Conservation (phyloP, 2,329 filamentous ascomycete species). For the Exserohilum rostratum region DNA sequence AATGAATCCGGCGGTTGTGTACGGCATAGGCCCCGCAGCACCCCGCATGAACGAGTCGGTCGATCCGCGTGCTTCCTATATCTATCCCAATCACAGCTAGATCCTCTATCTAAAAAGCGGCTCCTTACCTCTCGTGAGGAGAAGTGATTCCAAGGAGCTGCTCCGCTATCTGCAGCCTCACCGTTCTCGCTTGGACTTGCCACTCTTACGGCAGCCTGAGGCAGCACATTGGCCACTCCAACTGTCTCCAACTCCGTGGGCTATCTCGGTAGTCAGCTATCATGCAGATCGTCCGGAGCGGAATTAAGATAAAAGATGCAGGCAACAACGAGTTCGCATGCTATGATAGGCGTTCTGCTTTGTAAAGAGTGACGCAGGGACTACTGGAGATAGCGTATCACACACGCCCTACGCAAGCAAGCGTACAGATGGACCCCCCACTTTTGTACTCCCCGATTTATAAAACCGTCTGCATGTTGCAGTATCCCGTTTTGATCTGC, state of each 20-base stretch:
- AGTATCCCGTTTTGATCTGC: background rate
- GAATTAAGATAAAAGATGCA: background rate
- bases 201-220: background rate
- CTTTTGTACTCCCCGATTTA: background rate
- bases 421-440: conserved; percentile 9
- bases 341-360: background rate
- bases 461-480: background rate
- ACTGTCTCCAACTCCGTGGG: background rate
- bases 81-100: background rate
- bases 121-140: background rate
- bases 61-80: background rate
- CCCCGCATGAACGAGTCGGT: background rate
- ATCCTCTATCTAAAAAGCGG: conserved; percentile 1
- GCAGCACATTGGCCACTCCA: background rate
- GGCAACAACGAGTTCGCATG: background rate
- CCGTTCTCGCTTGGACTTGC: conserved; percentile 4
- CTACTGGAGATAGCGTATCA: background rate
- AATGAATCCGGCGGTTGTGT: conserved; percentile 2
- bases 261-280: conserved; percentile 1
- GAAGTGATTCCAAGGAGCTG: background rate
- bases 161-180: background rate
- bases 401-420: background rate
- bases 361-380: background rate
- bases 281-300: background rate
- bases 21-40: conserved; percentile 2